These are phyloP conservation scores for Erythrophleum fordii DNA, from an alignment of 306 rosid genomes.

Conservation along the genomic window DNA sequence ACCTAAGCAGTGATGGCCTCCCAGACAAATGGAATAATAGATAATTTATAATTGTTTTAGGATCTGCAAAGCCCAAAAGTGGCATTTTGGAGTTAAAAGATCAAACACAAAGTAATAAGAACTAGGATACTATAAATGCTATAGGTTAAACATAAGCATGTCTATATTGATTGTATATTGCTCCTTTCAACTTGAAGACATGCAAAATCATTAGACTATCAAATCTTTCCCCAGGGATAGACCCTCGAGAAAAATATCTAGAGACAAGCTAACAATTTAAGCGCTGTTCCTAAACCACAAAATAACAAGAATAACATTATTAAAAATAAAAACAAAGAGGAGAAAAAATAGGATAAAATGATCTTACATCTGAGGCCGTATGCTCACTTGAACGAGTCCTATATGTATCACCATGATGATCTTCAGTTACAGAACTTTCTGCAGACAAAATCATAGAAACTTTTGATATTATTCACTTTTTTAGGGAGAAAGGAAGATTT, in stretches of 20 bases:
- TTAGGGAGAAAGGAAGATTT: background rate
- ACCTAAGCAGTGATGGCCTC: background rate
- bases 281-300: background rate
- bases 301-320: conserved; percentile 12
- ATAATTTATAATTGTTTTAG: background rate
- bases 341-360: background rate
- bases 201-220: background rate
- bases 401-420: conserved; percentile 42
- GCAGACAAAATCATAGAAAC: conserved; percentile 38
- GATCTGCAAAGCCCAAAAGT: background rate
- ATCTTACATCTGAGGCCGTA: conserved; percentile 57
- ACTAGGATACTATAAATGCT: background rate
- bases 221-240: background rate
- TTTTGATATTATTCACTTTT: conserved; percentile 30
- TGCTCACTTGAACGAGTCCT: conserved; percentile 47
- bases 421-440: conserved; percentile 68
- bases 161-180: background rate
- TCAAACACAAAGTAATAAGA: background rate
- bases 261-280: background rate
- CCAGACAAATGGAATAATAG: background rate
- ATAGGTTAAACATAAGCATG: conserved; percentile 8
- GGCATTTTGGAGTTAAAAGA: background rate
- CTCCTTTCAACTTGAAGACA: conserved; percentile 23
- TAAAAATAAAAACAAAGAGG: background rate
- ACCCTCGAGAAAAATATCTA: background rate